Base-by-base conservation (phyloP, 140 eudicot genomes). In the Ambrosia hybrid region DNA sequence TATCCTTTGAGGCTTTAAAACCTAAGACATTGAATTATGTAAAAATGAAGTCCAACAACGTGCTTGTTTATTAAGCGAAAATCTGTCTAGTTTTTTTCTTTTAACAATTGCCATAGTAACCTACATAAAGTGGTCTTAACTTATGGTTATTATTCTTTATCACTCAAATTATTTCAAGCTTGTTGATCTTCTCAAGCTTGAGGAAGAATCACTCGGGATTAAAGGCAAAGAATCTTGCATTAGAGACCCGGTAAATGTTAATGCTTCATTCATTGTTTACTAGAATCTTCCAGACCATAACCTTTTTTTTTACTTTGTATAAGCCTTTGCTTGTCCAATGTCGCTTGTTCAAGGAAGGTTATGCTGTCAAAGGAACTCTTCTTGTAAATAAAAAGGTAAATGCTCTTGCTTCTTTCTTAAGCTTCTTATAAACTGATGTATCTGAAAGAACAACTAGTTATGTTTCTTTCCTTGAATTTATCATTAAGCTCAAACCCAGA, bases 311-410 rank as follows among this genome's bases (percentile, higher is more conserved):
- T 55, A 43, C 45, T 78, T 65, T 51, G 60, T 79, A 71, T 73
- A 65, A 92, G 98, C 96, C 98, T 58, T 78, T 89, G 80, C 76
- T 92, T 75, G 84, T 92, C 48, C 98, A 92, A 67, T 85, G 94
- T 68, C 95, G 96, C 51, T 37, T 92, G 71, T 92, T 92, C 55
- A 48, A 80, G 60, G 78, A 85, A 4, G 96, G 98, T 15, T 45
- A 9, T 38, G 98, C 96, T 52, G 85, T 93, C 17, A 93, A 93
- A 77, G 98, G 98, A 70, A 93, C 98, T 16, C 92, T 93, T 58
- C 91, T 93, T 30, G 82, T 93, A n/a, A 89, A 93, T 68, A 84
- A 51, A 80, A 85, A 85, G 96, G 98, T 93, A 59, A 17, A 49
- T 17, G 9, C 6, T 43, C 39, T 43, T 56, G 73, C 14, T 69